Percentiles rank a stretch among this genome's conserved stretches.
Evolutionary conservation across 2,329 filamentous ascomycete species (phyloP).

Genomic region (Neophaeococcomyces mojaviensis): DNA sequence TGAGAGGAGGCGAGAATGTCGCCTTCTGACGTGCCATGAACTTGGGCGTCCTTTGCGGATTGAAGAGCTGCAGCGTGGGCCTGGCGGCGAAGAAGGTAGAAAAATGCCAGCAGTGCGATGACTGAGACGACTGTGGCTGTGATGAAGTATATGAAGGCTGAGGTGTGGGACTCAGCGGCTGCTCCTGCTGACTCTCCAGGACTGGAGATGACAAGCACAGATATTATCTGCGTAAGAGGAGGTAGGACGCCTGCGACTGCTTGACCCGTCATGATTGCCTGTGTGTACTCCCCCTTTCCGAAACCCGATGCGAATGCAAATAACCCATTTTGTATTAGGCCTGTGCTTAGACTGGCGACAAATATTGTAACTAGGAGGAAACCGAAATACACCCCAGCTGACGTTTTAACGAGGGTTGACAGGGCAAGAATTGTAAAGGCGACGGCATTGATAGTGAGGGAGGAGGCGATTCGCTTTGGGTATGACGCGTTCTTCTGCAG

Average conservation of each 20-base stretch:
- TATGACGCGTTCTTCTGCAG: conserved; percentile 80
- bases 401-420: conserved; percentile 65
- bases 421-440: conserved; percentile 71
- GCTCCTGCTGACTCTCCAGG: conserved; percentile 30
- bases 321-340: conserved; percentile 84
- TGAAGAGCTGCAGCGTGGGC: conserved; percentile 8
- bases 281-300: conserved; percentile 78
- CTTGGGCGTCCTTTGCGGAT: conserved; percentile 14
- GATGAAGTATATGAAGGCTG: conserved; percentile 85
- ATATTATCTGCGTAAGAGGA: conserved; percentile 75
- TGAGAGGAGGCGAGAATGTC: conserved; percentile 27
- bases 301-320: conserved; percentile 88
- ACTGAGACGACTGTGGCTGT: conserved; percentile 73
- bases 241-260: conserved; percentile 86
- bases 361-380: conserved; percentile 81
- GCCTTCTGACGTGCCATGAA: conserved; percentile 16
- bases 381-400: conserved; percentile 62
- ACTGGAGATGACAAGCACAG: conserved; percentile 59
- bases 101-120: conserved; percentile 62
- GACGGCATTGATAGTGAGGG: conserved; percentile 67
- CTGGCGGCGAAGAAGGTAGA: conserved; percentile 59
- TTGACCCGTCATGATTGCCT: conserved; percentile 93
- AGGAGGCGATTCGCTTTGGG: conserved; percentile 71
- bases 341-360: conserved; percentile 69
- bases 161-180: conserved; percentile 49